Evolutionary conservation across 768 basidiomycete species (phyloP).

Genomic region (Boletales sp.): DNA sequence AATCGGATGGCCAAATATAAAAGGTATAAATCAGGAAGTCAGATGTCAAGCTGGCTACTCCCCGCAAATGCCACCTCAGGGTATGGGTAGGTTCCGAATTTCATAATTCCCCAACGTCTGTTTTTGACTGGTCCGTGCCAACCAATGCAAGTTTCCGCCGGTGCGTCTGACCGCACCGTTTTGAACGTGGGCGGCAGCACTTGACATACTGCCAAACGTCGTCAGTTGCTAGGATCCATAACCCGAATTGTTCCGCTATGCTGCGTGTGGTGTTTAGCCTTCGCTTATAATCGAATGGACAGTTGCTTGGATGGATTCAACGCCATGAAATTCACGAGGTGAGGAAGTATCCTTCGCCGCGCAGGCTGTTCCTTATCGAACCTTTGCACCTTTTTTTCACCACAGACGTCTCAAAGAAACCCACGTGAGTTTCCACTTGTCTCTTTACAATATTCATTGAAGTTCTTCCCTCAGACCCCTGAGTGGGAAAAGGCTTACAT

Average conservation of each 20-base stretch:
- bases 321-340: slow-evolving; percentile 62
- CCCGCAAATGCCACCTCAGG: too few relatives aligned
- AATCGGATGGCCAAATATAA: too few relatives aligned
- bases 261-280: not conserved
- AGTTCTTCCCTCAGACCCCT: slow-evolving; percentile 45
- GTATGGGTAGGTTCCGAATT: not conserved
- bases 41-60: not conserved
- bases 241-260: slow-evolving; percentile 13
- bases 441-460: not conserved
- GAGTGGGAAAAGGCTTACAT: slow-evolving; percentile 48
- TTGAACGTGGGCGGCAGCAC: not conserved
- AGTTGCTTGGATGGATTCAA: not conserved
- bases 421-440: slow-evolving; percentile 41
- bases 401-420: slow-evolving; percentile 68
- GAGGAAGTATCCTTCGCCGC: slow-evolving; percentile 8
- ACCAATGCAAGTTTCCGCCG: not conserved
- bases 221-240: slow-evolving; percentile 4
- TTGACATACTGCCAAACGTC: not conserved
- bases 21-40: not conserved
- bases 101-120: not conserved
- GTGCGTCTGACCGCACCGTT: slow-evolving; percentile 4
- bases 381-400: not conserved
- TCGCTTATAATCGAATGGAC: not conserved
- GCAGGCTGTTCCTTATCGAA: not conserved
- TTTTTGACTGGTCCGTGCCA: too few relatives aligned